Evolutionary conservation across 805 yeast species (phyloP).

Genomic region (Candida quercuum): DNA sequence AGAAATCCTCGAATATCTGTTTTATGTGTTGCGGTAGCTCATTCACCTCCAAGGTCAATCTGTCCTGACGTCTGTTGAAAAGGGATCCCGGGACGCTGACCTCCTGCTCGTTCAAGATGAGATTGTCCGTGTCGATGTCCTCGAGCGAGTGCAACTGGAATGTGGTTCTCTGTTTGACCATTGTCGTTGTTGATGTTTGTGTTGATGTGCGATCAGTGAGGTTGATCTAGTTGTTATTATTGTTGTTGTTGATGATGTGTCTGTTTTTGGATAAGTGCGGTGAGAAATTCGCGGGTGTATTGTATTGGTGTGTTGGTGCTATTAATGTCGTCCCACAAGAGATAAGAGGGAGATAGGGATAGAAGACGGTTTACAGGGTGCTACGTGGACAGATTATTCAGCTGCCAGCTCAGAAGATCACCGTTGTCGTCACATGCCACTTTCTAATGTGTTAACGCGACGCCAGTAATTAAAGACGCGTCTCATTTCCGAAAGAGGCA

Average conservation of each 20-base stretch:
- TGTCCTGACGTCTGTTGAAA: constrained; percentile 15
- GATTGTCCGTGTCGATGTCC: constrained; percentile 21
- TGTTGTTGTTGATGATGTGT: background rate
- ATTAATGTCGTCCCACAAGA: too few species aligned
- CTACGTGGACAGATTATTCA: too few species aligned
- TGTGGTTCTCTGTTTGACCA: constrained; percentile 18
- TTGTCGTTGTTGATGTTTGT: background rate
- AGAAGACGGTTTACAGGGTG: too few species aligned
- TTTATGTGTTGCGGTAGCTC: constrained; percentile 16
- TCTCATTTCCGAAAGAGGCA: too few species aligned
- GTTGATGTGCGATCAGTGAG: background rate
- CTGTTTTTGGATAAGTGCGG: too few species aligned
- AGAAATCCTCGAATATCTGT: constrained; percentile 9
- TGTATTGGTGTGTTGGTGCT: too few species aligned
- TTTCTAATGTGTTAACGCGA: too few species aligned
- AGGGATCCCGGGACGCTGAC: constrained; percentile 18
- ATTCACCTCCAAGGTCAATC: constrained; percentile 10
- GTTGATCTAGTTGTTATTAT: background rate
- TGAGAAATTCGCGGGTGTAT: too few species aligned
- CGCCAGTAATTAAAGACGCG: too few species aligned
- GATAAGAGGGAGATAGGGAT: too few species aligned
- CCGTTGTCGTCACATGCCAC: too few species aligned
- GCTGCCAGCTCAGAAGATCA: too few species aligned
- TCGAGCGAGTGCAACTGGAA: constrained; percentile 14
- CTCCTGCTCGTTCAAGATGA: constrained; percentile 10